These are phyloP conservation scores for Fusarium humuli DNA, from an alignment of 2,329 filamentous ascomycete genomes.

Conservation along the genomic window DNA sequence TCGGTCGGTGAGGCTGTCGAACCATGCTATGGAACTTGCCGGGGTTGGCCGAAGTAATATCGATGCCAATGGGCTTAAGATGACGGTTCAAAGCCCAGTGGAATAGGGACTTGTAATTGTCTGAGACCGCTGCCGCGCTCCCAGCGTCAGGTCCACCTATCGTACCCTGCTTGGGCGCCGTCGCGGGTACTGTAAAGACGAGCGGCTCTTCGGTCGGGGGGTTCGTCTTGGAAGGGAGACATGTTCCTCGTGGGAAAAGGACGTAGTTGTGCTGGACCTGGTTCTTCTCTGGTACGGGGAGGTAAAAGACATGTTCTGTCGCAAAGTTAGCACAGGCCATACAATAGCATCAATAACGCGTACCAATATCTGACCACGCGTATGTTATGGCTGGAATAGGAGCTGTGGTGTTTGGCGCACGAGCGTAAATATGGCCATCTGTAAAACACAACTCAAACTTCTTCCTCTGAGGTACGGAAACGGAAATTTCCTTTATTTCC, in stretches of 20 bases:
- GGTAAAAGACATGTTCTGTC: constrained; percentile 70
- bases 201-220: constrained; percentile 65
- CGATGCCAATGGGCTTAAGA: constrained; percentile 61
- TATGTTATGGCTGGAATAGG: constrained; percentile 67
- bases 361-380: constrained; percentile 72
- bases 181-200: constrained; percentile 71
- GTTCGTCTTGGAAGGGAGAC: constrained; percentile 62
- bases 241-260: constrained; percentile 68
- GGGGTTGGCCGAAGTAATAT: constrained; percentile 65
- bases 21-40: constrained; percentile 68
- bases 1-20: constrained; percentile 68
- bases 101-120: constrained; percentile 69
- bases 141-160: constrained; percentile 63
- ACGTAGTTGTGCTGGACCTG: constrained; percentile 75
- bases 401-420: constrained; percentile 61
- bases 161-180: constrained; percentile 69
- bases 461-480: constrained; percentile 75
- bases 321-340: constrained; percentile 14
- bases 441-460: constrained; percentile 76
- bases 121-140: constrained; percentile 65
- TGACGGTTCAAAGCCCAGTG: constrained; percentile 69
- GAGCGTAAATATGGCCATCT: constrained; percentile 67
- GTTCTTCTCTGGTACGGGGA: constrained; percentile 73
- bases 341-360: constrained; percentile 27
- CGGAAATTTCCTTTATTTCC: constrained; percentile 73